Percentiles rank a stretch among this genome's conserved stretches.
Conservation (phyloP, 306 rosid species). For the Rubus parviflorus region DNA sequence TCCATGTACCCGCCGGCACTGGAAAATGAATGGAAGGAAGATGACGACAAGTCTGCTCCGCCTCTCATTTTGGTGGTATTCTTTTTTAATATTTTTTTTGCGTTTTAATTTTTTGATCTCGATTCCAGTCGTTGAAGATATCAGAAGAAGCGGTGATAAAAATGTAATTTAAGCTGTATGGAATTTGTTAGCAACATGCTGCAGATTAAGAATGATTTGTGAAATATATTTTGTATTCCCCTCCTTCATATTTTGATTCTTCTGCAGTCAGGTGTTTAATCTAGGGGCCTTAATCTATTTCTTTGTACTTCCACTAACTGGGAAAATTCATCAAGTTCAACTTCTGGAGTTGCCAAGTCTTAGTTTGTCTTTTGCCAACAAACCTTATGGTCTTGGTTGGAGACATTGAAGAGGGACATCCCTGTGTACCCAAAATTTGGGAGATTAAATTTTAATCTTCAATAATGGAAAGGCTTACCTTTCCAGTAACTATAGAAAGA, state of each 20-base stretch:
- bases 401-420: too few relatives aligned
- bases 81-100: conserved; percentile 42
- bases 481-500: neutral
- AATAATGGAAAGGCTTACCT: neutral
- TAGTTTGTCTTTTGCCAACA: neutral
- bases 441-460: too few relatives aligned
- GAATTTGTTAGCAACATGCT: conserved; percentile 57
- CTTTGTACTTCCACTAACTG: neutral
- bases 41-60: conserved; percentile 31
- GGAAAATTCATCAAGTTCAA: neutral
- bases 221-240: conserved; percentile 44
- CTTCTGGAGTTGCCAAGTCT: neutral
- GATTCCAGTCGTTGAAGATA: conserved; percentile 41
- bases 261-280: conserved; percentile 32
- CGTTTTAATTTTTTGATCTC: conserved; percentile 37
- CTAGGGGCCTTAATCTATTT: too few relatives aligned
- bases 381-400: too few relatives aligned
- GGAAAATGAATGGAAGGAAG: conserved; percentile 37
- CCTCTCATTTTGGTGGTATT: conserved; percentile 50
- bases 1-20: neutral
- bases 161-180: conserved; percentile 58
- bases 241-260: neutral
- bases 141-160: conserved; percentile 52
- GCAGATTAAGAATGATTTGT: conserved; percentile 57
- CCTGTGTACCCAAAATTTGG: too few relatives aligned